These are phyloP conservation scores for Limnanthes douglasii DNA, from an alignment of 345 rosid species.

Conservation along the genomic window DNA sequence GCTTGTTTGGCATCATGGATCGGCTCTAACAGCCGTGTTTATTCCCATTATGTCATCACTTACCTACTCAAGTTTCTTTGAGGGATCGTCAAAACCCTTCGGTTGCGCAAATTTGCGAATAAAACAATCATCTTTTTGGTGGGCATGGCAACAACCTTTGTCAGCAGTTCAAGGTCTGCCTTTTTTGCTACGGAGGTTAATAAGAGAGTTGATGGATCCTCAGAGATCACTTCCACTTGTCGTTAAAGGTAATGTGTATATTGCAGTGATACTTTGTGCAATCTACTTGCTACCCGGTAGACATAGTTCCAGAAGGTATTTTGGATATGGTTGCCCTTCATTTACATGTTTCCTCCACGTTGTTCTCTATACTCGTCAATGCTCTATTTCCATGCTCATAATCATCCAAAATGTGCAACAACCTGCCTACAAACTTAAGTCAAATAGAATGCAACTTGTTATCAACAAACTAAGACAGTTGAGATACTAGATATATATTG, in stretches of 20 bases:
- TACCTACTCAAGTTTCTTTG: slow-evolving; percentile 41
- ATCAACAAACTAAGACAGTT: no score
- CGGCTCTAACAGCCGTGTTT: slow-evolving; percentile 55
- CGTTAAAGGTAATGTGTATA: slow-evolving; percentile 62
- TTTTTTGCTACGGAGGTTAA: slow-evolving; percentile 58
- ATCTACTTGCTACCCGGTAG: slow-evolving; percentile 80
- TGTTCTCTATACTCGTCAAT: slow-evolving; percentile 77
- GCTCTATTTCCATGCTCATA: slow-evolving; percentile 48
- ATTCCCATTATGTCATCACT: slow-evolving; percentile 85
- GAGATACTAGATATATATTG: no score
- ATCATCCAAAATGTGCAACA: no score
- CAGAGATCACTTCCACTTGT: slow-evolving; percentile 80
- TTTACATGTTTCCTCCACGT: slow-evolving; percentile 65
- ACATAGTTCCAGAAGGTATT: slow-evolving; percentile 92
- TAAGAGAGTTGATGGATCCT: slow-evolving; percentile 70
- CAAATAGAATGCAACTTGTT: no score
- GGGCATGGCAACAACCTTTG: slow-evolving; percentile 19
- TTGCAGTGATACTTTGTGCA: slow-evolving; percentile 58
- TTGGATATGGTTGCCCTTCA: slow-evolving; percentile 62
- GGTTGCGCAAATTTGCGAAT: slow-evolving; percentile 36
- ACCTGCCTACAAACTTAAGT: no score
- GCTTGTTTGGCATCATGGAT: slow-evolving; percentile 77
- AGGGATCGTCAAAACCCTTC: slow-evolving; percentile 26
- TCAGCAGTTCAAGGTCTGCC: slow-evolving; percentile 93
- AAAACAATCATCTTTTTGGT: slow-evolving; percentile 63